Evolutionary conservation across 2,329 filamentous ascomycete species (phyloP), one percentile per base, ranked within the genome.

Genomic region (Incumbomyces lentus): DNA sequence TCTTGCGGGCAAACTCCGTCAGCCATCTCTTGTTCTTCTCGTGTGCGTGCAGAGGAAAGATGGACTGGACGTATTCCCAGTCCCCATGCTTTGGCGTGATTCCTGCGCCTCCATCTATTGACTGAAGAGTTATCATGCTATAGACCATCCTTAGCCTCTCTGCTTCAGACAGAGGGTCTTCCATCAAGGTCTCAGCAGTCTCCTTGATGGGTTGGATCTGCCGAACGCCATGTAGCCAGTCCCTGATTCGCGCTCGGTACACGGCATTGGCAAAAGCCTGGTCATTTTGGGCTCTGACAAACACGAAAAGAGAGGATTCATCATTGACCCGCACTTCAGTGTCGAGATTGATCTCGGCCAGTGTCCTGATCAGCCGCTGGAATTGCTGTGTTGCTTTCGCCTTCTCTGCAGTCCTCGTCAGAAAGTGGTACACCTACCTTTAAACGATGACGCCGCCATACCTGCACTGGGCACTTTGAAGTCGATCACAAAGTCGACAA

Each of bases 151-250:
- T 81, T 37, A 95, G 76, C 39, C 89, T 77, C 68, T 98, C 92
- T 17, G 90, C 86, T 60, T 94, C 86, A 33, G 82, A 86, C 48
- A 95, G 74, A 1, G 88, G 84, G 55, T 94, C 83, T 13, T 77
- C 69, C 49, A 81, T 71, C 44, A 93, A 76, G 12, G 81, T 76
- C 49, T 78, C 72, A 40, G 75, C 68, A 14, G 86, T 78, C 55
- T 93, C 81, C 59, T 80, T 82, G 47, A 80, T 76, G 0, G 90
- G 90, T 31, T 87, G 81, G 16, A 79, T 76, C 41, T 84, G 76
- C 52, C 87, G 82, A 46, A 95, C 83, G 44, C 89, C 88, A 62
- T 92, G 84, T 30, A 96, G 78, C 87, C 89, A 98, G 67, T 96
- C 92, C 61, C 88, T 85, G 14, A 95, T 81, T 53, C 92, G 84